Conservation (phyloP, 257 asterid species). For the Coffea canephora region DNA sequence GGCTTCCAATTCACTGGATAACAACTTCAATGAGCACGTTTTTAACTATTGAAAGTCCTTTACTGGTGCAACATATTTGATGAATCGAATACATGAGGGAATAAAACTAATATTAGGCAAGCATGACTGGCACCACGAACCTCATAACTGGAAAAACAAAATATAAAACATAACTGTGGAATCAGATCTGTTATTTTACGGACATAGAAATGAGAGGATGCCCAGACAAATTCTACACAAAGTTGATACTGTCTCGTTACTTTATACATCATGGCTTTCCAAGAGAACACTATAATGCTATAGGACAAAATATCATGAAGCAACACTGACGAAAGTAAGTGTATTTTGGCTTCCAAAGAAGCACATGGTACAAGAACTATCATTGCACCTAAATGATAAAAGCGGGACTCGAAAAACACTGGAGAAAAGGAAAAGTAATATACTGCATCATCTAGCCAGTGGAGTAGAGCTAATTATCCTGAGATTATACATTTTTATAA, state of each 20-base stretch:
- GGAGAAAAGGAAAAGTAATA: neutral
- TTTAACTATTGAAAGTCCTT: neutral
- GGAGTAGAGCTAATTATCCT: constrained; percentile 14
- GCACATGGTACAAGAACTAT: neutral
- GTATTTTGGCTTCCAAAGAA: neutral
- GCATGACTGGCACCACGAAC: neutral
- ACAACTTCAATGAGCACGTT: neutral
- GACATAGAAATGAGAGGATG: neutral
- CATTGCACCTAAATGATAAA: constrained; percentile 1
- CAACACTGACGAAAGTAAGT: neutral
- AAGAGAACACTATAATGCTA: neutral
- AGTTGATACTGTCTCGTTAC: neutral
- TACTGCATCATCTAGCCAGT: constrained; percentile 17
- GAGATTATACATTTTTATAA: constrained; percentile 11
- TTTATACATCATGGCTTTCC: neutral
- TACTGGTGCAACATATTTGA: neutral
- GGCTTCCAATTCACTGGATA: neutral
- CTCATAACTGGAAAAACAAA: neutral
- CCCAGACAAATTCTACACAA: neutral
- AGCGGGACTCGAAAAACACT: neutral
- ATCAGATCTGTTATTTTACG: neutral
- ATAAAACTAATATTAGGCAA: neutral
- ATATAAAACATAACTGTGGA: neutral
- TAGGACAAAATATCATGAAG: neutral
- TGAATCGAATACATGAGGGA: neutral